These are phyloP conservation scores for Thelonectria rubi DNA, from an alignment of 2,329 filamentous ascomycete genomes.

Conservation along the genomic window DNA sequence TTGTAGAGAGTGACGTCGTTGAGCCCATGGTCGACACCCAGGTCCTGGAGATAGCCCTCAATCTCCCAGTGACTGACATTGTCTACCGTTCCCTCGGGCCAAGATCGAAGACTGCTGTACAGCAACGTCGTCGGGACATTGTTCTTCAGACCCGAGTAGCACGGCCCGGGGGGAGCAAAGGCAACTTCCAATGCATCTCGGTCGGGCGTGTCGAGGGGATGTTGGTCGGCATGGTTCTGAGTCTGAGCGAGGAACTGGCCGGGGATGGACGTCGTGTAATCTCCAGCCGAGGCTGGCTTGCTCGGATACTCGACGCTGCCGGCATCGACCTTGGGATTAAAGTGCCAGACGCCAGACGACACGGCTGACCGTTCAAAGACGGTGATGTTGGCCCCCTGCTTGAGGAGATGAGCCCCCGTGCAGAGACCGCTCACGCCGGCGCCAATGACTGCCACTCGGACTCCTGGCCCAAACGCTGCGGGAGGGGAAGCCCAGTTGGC, in stretches of 20 bases:
- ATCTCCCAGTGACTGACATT: conserved; percentile 2
- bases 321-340: not conserved
- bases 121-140: conserved; percentile 8
- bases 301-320: not conserved
- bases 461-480: not conserved
- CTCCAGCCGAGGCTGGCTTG: not conserved
- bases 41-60: conserved; percentile 3
- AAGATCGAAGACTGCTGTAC: conserved; percentile 4
- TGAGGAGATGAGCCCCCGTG: conserved; percentile 10
- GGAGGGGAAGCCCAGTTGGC: not conserved
- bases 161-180: conserved; percentile 3
- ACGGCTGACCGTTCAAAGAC: conserved; percentile 2
- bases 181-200: conserved; percentile 1
- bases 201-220: not conserved
- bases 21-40: not conserved
- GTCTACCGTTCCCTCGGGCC: not conserved
- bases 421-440: conserved; percentile 4
- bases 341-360: conserved; percentile 7
- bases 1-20: not conserved
- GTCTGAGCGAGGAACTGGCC: not conserved
- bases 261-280: not conserved
- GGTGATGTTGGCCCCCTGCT: not conserved
- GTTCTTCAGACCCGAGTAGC: conserved; percentile 3
- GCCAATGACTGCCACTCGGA: conserved; percentile 2
- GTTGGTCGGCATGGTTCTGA: not conserved